A percentile compares a stretch with the other conserved stretches of the same genome.
These are phyloP conservation scores for Chlorociboria aeruginascens DNA, from an alignment of 495 filamentous ascomycete genomes.

Conservation along the genomic window DNA sequence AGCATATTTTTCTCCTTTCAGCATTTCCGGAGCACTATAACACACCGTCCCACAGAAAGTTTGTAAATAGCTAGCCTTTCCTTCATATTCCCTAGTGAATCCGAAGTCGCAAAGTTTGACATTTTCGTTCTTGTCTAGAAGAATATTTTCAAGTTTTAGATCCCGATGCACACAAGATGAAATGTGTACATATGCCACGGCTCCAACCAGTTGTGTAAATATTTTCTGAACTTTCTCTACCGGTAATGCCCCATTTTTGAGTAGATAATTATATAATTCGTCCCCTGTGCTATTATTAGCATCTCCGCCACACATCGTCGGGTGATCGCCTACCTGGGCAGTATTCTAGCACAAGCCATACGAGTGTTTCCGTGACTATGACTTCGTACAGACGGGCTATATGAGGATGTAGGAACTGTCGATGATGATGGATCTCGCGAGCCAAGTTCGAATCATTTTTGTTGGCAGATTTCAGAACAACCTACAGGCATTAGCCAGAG, in stretches of 20 bases:
- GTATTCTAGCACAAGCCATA: slow-evolving; percentile 95
- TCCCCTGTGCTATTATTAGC: slow-evolving; percentile 42
- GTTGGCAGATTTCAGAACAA: slow-evolving; percentile 94
- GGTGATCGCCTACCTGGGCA: slow-evolving; percentile 63
- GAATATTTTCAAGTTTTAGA: slow-evolving; percentile 92
- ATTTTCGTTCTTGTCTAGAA: slow-evolving; percentile 93
- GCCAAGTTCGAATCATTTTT: slow-evolving; percentile 93
- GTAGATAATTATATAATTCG: slow-evolving; percentile 91
- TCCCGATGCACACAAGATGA: slow-evolving; percentile 95
- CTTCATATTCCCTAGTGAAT: slow-evolving; percentile 95
- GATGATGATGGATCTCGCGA: slow-evolving; percentile 95
- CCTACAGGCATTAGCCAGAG: slow-evolving; percentile 35
- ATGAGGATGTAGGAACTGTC: slow-evolving; percentile 95
- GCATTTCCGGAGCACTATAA: slow-evolving; percentile 96
- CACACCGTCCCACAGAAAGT: slow-evolving; percentile 97
- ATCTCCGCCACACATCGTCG: too few species aligned
- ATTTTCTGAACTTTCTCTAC: slow-evolving; percentile 88
- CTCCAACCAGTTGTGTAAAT: slow-evolving; percentile 91
- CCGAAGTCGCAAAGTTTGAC: slow-evolving; percentile 99
- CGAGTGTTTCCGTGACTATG: slow-evolving; percentile 85
- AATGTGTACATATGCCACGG: slow-evolving; percentile 89
- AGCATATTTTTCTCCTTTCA: slow-evolving; percentile 95
- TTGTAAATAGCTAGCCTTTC: slow-evolving; percentile 86
- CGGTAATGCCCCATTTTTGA: slow-evolving; percentile 72
- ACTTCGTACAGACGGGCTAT: slow-evolving; percentile 96